phyloP scores from a whole-genome alignment of 2,329 filamentous ascomycete species.

The Aspergillus viridinutans region DNA sequence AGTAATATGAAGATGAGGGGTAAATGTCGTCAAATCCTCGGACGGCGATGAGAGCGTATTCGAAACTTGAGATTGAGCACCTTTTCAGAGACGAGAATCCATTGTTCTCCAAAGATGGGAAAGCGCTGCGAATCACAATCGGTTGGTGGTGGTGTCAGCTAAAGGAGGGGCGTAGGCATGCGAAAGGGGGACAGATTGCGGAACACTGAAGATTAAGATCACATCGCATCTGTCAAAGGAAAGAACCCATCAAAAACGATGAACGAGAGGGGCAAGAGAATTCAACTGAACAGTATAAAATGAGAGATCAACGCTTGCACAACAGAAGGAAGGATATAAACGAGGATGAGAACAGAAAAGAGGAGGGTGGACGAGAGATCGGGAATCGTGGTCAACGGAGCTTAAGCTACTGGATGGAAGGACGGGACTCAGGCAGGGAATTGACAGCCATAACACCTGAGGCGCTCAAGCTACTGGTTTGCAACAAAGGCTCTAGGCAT shows the following conservation, averaged over 20 bases:
- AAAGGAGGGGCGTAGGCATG: constrained; percentile 5
- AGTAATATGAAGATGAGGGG: constrained; percentile 1
- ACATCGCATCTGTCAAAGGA: constrained; percentile 28
- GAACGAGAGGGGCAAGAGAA: neutral
- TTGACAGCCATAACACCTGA: neutral
- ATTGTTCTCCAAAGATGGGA: constrained; percentile 5
- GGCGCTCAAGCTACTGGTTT: neutral
- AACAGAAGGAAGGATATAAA: constrained; percentile 8
- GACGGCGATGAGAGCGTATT: neutral
- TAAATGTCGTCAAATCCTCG: neutral
- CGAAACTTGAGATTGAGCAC: neutral
- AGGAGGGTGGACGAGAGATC: constrained; percentile 10
- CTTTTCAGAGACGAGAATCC: constrained; percentile 9
- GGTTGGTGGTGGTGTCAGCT: neutral
- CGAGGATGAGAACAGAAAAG: constrained; percentile 13
- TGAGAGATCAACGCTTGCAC: neutral
- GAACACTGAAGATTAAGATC: constrained; percentile 15
- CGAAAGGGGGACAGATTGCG: constrained; percentile 19
- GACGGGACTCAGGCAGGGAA: neutral
- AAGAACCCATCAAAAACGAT: constrained; percentile 6
- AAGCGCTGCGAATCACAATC: neutral
- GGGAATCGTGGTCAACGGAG: neutral
- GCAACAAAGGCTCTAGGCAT: neutral
- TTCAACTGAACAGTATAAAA: neutral
- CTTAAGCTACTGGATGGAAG: neutral